Percentiles rank a stretch among this genome's conserved stretches.
These are phyloP conservation scores for Chimonanthus praecox DNA, from an alignment of 164 flowering plant genomes.

Conservation along the genomic window DNA sequence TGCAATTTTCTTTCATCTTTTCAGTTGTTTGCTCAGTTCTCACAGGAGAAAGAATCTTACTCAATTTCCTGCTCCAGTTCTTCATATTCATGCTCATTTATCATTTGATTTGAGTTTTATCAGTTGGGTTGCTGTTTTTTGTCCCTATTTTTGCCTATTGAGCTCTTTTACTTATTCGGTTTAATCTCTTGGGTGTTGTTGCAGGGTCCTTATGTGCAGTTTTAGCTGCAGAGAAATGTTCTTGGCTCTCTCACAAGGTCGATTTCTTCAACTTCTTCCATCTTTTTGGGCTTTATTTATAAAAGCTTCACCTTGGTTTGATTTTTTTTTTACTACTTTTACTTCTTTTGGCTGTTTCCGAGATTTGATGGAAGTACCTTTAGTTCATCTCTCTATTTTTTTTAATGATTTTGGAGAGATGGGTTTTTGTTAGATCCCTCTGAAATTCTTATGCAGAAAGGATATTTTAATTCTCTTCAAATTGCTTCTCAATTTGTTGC, in stretches of 20 bases:
- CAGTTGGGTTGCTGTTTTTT: neutral
- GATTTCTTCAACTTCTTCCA: neutral
- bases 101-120: neutral
- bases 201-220: neutral
- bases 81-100: too few species aligned
- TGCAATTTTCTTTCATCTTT: too few species aligned
- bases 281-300: neutral
- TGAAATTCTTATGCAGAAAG: conserved; percentile 13
- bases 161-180: neutral
- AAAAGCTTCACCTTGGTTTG: conserved; percentile 10
- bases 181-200: neutral
- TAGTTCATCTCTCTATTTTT: neutral
- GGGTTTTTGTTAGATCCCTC: conserved; percentile 40
- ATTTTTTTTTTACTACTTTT: neutral
- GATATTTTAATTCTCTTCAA: conserved; percentile 34
- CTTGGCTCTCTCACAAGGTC: neutral
- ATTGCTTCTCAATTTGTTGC: neutral
- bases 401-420: conserved; percentile 24
- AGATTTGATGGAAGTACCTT: neutral
- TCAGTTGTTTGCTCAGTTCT: too few species aligned
- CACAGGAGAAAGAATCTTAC: neutral
- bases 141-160: neutral
- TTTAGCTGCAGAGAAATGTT: neutral
- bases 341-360: conserved; percentile 11
- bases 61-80: neutral